A percentile compares a stretch with the other conserved stretches of the same genome.
Evolutionary conservation across 345 rosid species (phyloP).

Genomic region (Schrenkiella parvula): DNA sequence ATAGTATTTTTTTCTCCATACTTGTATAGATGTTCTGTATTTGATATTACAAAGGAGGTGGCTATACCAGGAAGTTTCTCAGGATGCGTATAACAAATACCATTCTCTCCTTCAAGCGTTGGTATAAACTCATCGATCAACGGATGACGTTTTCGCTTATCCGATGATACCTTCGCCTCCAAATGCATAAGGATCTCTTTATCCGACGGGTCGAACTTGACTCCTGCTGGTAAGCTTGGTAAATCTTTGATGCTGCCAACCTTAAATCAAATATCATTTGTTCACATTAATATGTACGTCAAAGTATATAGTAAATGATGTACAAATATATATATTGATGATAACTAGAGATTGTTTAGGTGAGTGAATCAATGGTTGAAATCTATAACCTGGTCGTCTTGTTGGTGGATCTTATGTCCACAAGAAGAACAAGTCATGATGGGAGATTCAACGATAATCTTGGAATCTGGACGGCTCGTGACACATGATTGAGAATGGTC

Average conservation of each 20-base stretch:
- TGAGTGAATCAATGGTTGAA: not conserved
- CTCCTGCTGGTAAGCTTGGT: slow-evolving; percentile 91
- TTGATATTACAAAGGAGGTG: not conserved
- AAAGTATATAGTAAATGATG: not conserved
- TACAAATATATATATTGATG: not conserved
- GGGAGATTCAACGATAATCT: slow-evolving; percentile 14
- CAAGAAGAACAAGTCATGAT: slow-evolving; percentile 65
- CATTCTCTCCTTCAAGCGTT: slow-evolving; percentile 79
- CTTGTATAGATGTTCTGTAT: not conserved
- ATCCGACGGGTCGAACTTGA: slow-evolving; percentile 89
- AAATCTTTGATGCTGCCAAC: slow-evolving; percentile 58
- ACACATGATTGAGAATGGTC: slow-evolving; percentile 30
- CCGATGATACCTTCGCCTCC: slow-evolving; percentile 66
- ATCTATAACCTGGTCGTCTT: slow-evolving; percentile 57
- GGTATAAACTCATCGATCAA: slow-evolving; percentile 84
- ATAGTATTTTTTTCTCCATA: not conserved
- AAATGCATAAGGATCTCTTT: slow-evolving; percentile 87
- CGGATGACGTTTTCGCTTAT: slow-evolving; percentile 62
- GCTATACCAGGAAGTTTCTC: slow-evolving; percentile 67
- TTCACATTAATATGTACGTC: not conserved
- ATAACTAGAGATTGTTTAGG: not conserved
- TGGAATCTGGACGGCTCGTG: slow-evolving; percentile 29
- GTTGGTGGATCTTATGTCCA: slow-evolving; percentile 49
- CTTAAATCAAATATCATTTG: slow-evolving; percentile 28
- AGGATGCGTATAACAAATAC: slow-evolving; percentile 94